Conservation (phyloP, 331 rosid species). For the Cucumis variabilis region DNA sequence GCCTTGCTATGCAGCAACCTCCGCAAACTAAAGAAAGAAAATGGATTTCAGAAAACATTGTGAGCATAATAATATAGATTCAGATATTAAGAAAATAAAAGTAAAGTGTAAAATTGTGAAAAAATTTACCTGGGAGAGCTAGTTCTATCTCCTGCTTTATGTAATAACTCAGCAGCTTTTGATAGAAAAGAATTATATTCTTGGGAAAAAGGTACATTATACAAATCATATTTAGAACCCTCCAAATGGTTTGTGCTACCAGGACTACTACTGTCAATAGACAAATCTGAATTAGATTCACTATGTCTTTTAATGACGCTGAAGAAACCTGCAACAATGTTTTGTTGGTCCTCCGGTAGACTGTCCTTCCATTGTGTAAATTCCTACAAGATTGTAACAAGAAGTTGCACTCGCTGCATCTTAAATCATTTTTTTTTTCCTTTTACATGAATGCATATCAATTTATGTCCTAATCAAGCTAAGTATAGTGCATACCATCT, state of each 20-base stretch:
- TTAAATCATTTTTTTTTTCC: slow-evolving; percentile 1
- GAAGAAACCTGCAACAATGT: slow-evolving; percentile 75
- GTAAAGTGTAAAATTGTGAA: slow-evolving; percentile 27
- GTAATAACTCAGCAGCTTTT: slow-evolving; percentile 80
- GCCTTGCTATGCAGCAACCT: slow-evolving; percentile 89
- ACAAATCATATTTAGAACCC: slow-evolving; percentile 56
- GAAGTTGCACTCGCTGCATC: slow-evolving; percentile 27
- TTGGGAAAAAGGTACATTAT: slow-evolving; percentile 71
- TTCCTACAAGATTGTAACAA: slow-evolving; percentile 67
- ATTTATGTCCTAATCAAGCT: background rate
- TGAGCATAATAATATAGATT: slow-evolving; percentile 28
- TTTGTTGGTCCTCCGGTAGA: slow-evolving; percentile 63
- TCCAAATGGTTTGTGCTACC: slow-evolving; percentile 28
- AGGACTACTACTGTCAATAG: slow-evolving; percentile 33
- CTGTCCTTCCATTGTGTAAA: slow-evolving; percentile 80
- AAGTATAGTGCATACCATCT: slow-evolving; percentile 58
- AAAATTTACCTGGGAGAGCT: slow-evolving; percentile 65
- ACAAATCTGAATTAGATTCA: slow-evolving; percentile 62
- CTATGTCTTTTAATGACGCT: slow-evolving; percentile 77
- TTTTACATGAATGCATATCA: slow-evolving; percentile 6
- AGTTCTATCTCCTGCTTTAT: slow-evolving; percentile 77
- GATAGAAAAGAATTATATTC: slow-evolving; percentile 72
- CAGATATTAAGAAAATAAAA: slow-evolving; percentile 26
- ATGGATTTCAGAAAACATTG: slow-evolving; percentile 37
- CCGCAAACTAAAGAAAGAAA: slow-evolving; percentile 71